These are phyloP conservation scores for Wickerhamiella nectarea DNA, from an alignment of 805 yeast genomes.

Conservation along the genomic window DNA sequence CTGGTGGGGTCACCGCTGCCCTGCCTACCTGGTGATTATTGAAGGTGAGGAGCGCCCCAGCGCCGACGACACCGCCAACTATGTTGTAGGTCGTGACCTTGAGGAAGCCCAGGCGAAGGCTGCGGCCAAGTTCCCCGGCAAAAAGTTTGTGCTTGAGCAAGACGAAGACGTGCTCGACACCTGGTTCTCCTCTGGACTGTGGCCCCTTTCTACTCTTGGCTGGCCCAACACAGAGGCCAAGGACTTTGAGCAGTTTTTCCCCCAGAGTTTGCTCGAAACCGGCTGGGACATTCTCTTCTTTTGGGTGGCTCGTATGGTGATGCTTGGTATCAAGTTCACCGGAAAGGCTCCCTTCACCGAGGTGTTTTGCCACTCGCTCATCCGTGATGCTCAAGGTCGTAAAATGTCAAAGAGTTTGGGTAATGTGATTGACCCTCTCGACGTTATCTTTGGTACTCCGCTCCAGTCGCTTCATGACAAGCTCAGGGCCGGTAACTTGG, in stretches of 20 bases:
- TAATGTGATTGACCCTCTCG: slow-evolving; percentile 90
- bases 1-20: slow-evolving; percentile 98
- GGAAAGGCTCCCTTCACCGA: slow-evolving; percentile 88
- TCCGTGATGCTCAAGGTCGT: slow-evolving; percentile 98
- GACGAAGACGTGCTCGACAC: slow-evolving; percentile 98
- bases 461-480: slow-evolving; percentile 68
- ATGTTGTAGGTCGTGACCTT: slow-evolving; percentile 79
- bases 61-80: slow-evolving; percentile 53
- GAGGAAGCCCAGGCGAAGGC: slow-evolving; percentile 86
- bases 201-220: slow-evolving; percentile 95
- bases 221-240: slow-evolving; percentile 65
- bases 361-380: slow-evolving; percentile 95
- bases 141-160: slow-evolving; percentile 66
- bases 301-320: slow-evolving; percentile 97
- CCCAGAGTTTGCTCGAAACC: slow-evolving; percentile 90
- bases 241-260: slow-evolving; percentile 69
- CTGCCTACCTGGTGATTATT: slow-evolving; percentile 74
- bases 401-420: slow-evolving; percentile 96
- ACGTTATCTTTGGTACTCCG: slow-evolving; percentile 80
- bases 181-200: slow-evolving; percentile 95
- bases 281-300: slow-evolving; percentile 99
- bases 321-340: slow-evolving; percentile 78
- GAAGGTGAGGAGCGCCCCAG: slow-evolving; percentile 50
- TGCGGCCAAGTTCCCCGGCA: slow-evolving; percentile 50
- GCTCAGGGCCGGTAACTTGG: slow-evolving; percentile 69